phyloP scores from a whole-genome alignment of 2,329 filamentous ascomycete genomes.

The Parasarocladium wereldwijsianum region DNA sequence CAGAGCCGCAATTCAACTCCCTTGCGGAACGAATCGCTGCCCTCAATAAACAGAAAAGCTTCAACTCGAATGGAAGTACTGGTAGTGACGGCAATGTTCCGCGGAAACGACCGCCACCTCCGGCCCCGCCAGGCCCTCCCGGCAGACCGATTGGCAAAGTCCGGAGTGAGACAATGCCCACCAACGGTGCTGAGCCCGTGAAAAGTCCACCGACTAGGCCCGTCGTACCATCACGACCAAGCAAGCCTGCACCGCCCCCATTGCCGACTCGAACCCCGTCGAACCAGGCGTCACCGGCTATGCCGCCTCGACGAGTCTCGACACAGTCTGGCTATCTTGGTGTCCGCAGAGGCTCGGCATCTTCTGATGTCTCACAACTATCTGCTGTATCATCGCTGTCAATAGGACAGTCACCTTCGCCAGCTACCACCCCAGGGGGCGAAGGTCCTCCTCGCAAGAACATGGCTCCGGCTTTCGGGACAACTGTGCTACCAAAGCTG shows the following conservation, averaged over 20 bases:
- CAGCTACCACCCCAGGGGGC: slow-evolving; percentile 32
- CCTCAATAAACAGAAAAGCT: slow-evolving; percentile 46
- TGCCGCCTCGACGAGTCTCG: slow-evolving; percentile 35
- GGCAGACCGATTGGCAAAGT: slow-evolving; percentile 22
- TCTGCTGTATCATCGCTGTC: slow-evolving; percentile 40
- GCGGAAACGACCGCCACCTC: slow-evolving; percentile 21
- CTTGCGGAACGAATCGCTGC: slow-evolving; percentile 50
- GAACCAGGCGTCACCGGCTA: slow-evolving; percentile 24
- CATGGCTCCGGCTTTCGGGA: slow-evolving; percentile 40
- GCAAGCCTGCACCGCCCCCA: slow-evolving; percentile 15
- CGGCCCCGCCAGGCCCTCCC: slow-evolving; percentile 17
- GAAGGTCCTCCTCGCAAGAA: slow-evolving; percentile 28
- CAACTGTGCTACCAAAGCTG: slow-evolving; percentile 40
- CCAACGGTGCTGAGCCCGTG: slow-evolving; percentile 6
- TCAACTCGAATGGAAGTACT: slow-evolving; percentile 19
- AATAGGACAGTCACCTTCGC: slow-evolving; percentile 27
- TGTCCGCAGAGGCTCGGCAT: slow-evolving; percentile 37
- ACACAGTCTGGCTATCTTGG: slow-evolving; percentile 23
- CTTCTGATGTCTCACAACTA: slow-evolving; percentile 39
- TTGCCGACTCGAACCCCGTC: slow-evolving; percentile 19
- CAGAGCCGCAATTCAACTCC: slow-evolving; percentile 46
- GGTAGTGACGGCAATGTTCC: slow-evolving; percentile 24
- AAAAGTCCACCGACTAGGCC: slow-evolving; percentile 15
- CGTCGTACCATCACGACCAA: slow-evolving; percentile 23
- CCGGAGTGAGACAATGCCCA: slow-evolving; percentile 21